These are phyloP conservation scores for Malassezia brasiliensis DNA, from an alignment of 1,284 basidiomycete genomes.

Conservation along the genomic window DNA sequence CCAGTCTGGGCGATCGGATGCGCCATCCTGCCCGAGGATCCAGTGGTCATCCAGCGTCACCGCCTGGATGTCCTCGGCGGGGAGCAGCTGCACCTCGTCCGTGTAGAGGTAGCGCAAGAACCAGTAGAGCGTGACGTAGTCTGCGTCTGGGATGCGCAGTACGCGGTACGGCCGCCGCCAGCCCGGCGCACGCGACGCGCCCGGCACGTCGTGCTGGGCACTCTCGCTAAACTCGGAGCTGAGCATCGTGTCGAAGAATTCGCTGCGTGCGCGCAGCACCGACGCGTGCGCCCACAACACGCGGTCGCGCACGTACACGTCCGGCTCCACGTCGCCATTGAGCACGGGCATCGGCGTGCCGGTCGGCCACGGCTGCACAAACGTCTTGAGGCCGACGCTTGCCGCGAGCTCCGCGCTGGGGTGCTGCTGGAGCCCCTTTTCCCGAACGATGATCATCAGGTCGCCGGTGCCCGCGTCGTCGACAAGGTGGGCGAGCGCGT, in stretches of 20 bases:
- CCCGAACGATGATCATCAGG: conserved; percentile 36
- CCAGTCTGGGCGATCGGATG: conserved; percentile 7
- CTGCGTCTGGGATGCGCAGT: conserved; percentile 67
- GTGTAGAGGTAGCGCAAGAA: conserved; percentile 70
- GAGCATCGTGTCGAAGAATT: conserved; percentile 72
- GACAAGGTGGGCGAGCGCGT: conserved; percentile 27
- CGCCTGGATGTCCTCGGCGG: conserved; percentile 34
- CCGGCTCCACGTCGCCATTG: background rate
- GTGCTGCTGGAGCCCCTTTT: conserved; percentile 28
- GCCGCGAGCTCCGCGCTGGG: conserved; percentile 17
- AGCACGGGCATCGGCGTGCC: conserved; percentile 13
- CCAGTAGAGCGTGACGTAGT: conserved; percentile 73
- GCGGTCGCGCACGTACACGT: conserved; percentile 38
- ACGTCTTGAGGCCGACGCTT: conserved; percentile 19
- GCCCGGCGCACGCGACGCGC: background rate
- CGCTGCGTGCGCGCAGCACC: conserved; percentile 52
- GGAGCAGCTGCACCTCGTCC: conserved; percentile 52
- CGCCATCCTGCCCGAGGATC: conserved; percentile 19
- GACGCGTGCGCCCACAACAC: conserved; percentile 67
- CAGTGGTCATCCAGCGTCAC: conserved; percentile 35
- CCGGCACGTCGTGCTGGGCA: conserved; percentile 3
- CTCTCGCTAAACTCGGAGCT: conserved; percentile 55
- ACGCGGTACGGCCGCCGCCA: conserved; percentile 47
- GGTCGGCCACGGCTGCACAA: conserved; percentile 14
- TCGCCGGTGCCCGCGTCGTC: conserved; percentile 42